A percentile compares a stretch with the other conserved stretches of the same genome.
Evolutionary conservation across 148 eudicot species (phyloP).

Genomic region (Talinum fruticosum): DNA sequence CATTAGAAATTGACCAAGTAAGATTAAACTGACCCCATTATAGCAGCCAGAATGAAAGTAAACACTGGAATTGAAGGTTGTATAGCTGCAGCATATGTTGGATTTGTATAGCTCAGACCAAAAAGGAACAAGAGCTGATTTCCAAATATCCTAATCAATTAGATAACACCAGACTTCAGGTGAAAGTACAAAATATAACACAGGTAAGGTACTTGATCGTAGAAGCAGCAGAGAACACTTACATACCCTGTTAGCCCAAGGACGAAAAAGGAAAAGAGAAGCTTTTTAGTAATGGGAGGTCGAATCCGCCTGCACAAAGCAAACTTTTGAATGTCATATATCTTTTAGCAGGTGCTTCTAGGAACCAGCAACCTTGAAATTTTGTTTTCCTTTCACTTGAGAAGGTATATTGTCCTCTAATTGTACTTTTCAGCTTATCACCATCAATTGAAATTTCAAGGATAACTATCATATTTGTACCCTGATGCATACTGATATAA

Average conservation of each 20-base stretch:
- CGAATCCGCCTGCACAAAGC: constrained; percentile 58
- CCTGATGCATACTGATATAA: not conserved
- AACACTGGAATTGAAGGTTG: constrained; percentile 98
- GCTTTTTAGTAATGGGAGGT: constrained; percentile 60
- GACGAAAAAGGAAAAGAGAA: constrained; percentile 61
- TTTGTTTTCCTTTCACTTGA: not conserved
- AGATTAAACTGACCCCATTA: constrained; percentile 75
- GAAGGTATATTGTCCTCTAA: not conserved
- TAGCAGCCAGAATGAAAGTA: constrained; percentile 72
- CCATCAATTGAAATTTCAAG: not conserved
- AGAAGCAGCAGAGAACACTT: constrained; percentile 7
- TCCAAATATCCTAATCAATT: constrained; percentile 70
- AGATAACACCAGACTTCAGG: constrained; percentile 13
- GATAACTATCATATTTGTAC: not conserved
- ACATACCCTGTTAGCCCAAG: constrained; percentile 94
- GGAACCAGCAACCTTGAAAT: not conserved
- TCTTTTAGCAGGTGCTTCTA: not conserved
- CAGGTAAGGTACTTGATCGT: not conserved
- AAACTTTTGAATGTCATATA: constrained; percentile 16
- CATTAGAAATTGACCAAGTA: constrained; percentile 8
- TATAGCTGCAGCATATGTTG: constrained; percentile 92
- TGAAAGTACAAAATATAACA: not conserved
- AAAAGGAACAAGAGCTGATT: constrained; percentile 93
- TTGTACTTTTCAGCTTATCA: not conserved
- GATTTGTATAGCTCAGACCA: constrained; percentile 95